phyloP scores from a whole-genome alignment of 106 monocot species.

The Hemerocallis citrina region DNA sequence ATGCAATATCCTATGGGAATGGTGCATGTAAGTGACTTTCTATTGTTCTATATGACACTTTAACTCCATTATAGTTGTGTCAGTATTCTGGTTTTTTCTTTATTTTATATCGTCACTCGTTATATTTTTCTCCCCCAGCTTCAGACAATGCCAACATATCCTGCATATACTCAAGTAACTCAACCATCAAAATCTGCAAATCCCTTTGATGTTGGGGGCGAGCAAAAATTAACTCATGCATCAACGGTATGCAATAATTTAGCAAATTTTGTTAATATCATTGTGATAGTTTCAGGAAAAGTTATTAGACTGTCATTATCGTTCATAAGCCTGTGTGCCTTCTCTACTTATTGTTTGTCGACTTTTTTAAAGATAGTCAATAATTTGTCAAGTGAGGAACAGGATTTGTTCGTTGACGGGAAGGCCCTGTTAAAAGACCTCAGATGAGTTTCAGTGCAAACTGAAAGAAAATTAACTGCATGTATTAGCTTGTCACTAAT shows the following conservation, averaged over 20 bases:
- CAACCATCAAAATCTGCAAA: conserved; percentile 46
- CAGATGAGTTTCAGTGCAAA: too few species aligned
- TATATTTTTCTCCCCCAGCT: conserved; percentile 5
- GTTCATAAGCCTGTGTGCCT: background rate
- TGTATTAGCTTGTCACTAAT: too few species aligned
- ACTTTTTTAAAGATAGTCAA: background rate
- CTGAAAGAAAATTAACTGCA: too few species aligned
- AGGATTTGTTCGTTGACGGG: background rate
- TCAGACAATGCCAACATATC: conserved; percentile 43
- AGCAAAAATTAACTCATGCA: conserved; percentile 32
- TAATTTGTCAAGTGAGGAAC: background rate
- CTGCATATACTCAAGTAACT: too few species aligned
- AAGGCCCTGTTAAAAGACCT: too few species aligned
- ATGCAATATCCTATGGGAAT: conserved; percentile 67
- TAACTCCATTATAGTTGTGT: background rate
- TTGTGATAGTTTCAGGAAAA: background rate
- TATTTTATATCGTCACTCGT: background rate
- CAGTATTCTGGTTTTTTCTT: background rate
- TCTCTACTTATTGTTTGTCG: background rate
- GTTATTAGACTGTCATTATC: background rate
- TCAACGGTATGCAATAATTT: conserved; percentile 31
- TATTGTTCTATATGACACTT: background rate
- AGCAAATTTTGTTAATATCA: background rate
- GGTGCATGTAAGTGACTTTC: conserved; percentile 17
- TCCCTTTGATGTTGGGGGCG: conserved; percentile 67